Percentiles rank a stretch among this genome's conserved stretches.
Conservation (phyloP, 495 filamentous ascomycete species). For the Collariella sp. region DNA sequence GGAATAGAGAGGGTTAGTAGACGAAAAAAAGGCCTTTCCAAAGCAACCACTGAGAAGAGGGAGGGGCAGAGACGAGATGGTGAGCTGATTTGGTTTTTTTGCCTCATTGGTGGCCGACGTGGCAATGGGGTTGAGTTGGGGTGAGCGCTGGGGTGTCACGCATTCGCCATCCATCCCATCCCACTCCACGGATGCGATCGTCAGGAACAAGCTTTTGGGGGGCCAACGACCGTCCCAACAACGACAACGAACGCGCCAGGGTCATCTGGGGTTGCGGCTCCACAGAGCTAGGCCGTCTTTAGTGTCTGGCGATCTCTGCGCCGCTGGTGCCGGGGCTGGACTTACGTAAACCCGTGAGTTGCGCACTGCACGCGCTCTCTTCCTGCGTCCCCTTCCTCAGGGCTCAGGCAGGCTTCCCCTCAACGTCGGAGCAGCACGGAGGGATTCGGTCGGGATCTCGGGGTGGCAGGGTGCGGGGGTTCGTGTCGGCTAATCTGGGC, state of each 20-base stretch:
- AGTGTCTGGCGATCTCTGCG: neutral
- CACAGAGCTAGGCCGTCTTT: too few relatives aligned
- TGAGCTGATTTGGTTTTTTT: neutral
- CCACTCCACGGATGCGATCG: neutral
- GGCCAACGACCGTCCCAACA: too few relatives aligned
- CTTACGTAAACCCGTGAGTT: conserved; percentile 6
- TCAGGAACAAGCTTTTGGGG: conserved; percentile 6
- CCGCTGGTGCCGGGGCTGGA: neutral
- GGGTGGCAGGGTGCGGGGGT: conserved; percentile 1
- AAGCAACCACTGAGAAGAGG: neutral
- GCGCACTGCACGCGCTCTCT: too few relatives aligned
- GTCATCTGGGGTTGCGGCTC: too few relatives aligned
- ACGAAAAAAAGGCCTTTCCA: conserved; percentile 1
- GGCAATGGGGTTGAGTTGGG: too few relatives aligned
- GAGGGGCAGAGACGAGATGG: neutral
- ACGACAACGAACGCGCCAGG: too few relatives aligned
- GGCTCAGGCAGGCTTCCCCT: neutral
- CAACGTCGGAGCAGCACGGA: conserved; percentile 9
- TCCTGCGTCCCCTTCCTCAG: too few relatives aligned
- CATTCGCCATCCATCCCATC: neutral
- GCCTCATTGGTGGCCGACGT: too few relatives aligned
- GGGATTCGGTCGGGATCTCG: conserved; percentile 4
- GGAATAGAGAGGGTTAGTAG: conserved; percentile 3
- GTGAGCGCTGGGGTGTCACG: too few relatives aligned
- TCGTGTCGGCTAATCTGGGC: conserved; percentile 13